Base-by-base conservation (phyloP, 345 rosid species). In the Citrus maxima region DNA sequence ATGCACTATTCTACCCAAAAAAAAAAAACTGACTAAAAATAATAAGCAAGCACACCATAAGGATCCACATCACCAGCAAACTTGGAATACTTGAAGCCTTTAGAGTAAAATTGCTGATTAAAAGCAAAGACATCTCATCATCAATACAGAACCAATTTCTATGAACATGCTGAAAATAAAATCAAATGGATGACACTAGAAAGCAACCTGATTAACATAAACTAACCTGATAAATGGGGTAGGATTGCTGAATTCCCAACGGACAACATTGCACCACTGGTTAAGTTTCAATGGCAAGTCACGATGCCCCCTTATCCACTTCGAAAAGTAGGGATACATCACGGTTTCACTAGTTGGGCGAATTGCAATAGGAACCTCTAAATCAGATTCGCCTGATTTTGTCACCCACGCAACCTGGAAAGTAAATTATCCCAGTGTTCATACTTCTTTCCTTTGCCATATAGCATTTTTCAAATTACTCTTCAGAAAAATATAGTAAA, bases 221-320 rank as follows among this genome's bases (percentile, higher is more conserved):
- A 78, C 59, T 77, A 46, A 96, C 99, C 99, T 89, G 86, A 96
- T 96, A 90, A 96, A 94, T 40, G 99, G 98, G 40, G 99, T 96
- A 25, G 99, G 99, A 83, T 96, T 88, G 90, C 98, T 96, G 81
- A 96, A 96, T 78, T 96, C 98, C 99, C 98, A 94, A 82, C 99
- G 90, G 76, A 96, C 99, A 80, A 96, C 99, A 88, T 96, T 96
- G 88, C 99, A 96, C 99, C 99, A 96, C 76, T 96, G 99, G 72
- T 96, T 96, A 76, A 91, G 97, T 85, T 84, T 94, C 89, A 96
- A 80, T 74, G 99, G 99, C 85, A 96, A 85, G 84, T 96, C 99
- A 58, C 98, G 93, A 81, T 94, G 99, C 10, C 99, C 97, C 82
- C 99, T 90, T 58, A 96, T 93, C 99, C 99, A 96, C 87, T 96